These are phyloP conservation scores for Lepiota brunneoincarnata DNA, from an alignment of 768 basidiomycete genomes.

Conservation along the genomic window DNA sequence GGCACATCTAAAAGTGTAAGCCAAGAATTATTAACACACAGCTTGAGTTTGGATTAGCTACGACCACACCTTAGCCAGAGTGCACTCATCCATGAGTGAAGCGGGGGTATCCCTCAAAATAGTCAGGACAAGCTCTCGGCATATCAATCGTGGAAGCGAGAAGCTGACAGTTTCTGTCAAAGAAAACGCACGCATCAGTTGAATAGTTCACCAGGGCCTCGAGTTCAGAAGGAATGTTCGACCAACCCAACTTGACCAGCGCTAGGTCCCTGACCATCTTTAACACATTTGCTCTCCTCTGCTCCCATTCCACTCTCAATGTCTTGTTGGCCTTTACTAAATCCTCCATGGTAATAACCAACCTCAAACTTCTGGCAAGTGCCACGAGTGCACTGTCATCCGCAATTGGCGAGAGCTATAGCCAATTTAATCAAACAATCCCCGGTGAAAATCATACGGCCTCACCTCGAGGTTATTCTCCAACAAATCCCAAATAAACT, in stretches of 20 bases:
- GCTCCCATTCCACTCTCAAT: conserved; percentile 68
- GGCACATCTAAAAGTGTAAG: conserved; percentile 59
- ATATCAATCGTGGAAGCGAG: conserved; percentile 63
- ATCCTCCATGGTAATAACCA: conserved; percentile 70
- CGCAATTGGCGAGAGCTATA: conserved; percentile 55
- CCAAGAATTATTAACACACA: background rate
- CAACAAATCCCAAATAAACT: conserved; percentile 83
- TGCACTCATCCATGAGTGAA: conserved; percentile 58
- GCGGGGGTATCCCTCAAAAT: conserved; percentile 66
- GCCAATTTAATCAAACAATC: background rate
- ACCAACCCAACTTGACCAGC: conserved; percentile 50
- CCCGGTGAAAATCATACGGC: background rate
- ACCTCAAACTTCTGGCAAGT: conserved; percentile 65
- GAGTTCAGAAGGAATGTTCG: background rate
- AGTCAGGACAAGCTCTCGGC: conserved; percentile 64
- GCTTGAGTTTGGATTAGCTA: background rate
- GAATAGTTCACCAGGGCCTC: conserved; percentile 4
- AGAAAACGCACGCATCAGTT: conserved; percentile 12
- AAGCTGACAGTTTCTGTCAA: conserved; percentile 13
- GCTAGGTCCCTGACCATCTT: conserved; percentile 62
- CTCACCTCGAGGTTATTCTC: conserved; percentile 87
- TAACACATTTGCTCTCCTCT: conserved; percentile 49
- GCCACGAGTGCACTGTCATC: conserved; percentile 58
- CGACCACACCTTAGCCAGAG: conserved; percentile 55
- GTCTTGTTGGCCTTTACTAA: conserved; percentile 70